Percentiles rank a stretch among this genome's conserved stretches.
Evolutionary conservation across 2,329 filamentous ascomycete genomes (phyloP).

Genomic region (Alternaria longipes): DNA sequence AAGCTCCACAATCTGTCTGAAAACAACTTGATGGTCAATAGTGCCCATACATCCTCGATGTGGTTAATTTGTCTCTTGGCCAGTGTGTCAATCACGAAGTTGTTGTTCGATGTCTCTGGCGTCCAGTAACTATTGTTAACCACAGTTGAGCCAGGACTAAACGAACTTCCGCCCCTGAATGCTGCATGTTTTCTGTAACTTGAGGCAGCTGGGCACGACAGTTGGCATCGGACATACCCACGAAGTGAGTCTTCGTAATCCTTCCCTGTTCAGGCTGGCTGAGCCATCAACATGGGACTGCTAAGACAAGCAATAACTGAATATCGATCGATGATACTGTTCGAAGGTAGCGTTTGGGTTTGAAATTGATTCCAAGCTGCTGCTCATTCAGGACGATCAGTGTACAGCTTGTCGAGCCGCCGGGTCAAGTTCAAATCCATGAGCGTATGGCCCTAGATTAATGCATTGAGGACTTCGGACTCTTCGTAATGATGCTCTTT

Average conservation of each 20-base stretch:
- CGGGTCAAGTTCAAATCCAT: not conserved
- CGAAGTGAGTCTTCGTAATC: conserved; percentile 37
- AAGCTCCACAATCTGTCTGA: conserved; percentile 25
- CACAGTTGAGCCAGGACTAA: conserved; percentile 8
- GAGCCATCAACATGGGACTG: conserved; percentile 16
- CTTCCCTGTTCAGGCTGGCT: conserved; percentile 22
- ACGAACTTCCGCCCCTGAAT: conserved; percentile 34
- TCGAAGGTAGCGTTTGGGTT: not conserved
- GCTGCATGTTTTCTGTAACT: conserved; percentile 43
- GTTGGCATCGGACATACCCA: conserved; percentile 30
- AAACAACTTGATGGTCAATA: conserved; percentile 12
- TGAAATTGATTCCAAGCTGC: not conserved
- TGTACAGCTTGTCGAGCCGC: not conserved
- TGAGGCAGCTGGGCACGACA: conserved; percentile 47
- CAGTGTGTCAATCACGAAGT: conserved; percentile 32
- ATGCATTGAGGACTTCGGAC: not conserved
- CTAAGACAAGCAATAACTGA: conserved; percentile 20
- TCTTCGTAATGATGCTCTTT: not conserved
- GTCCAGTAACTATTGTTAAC: conserved; percentile 25
- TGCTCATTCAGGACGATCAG: not conserved
- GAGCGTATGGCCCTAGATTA: not conserved
- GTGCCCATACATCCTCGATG: conserved; percentile 21
- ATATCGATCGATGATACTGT: conserved; percentile 17
- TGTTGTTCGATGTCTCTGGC: conserved; percentile 12
- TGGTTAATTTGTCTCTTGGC: conserved; percentile 22